Evolutionary conservation across 2,329 filamentous ascomycete species (phyloP).

Genomic region (Arthrobotrys musiformis): DNA sequence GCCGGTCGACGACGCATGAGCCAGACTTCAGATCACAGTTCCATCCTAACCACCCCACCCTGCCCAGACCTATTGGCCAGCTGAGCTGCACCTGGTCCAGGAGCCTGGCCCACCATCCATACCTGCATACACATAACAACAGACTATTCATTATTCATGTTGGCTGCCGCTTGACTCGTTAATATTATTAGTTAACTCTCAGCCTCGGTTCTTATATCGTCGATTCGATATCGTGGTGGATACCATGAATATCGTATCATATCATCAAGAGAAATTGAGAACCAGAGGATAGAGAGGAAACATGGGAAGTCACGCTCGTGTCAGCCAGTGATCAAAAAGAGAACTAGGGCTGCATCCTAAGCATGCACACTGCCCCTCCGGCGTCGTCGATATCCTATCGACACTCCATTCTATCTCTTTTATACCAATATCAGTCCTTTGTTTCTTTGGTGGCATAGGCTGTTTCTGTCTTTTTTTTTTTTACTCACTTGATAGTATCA

Average conservation of each 20-base stretch:
- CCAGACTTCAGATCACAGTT: constrained; percentile 36
- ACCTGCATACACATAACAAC: constrained; percentile 25
- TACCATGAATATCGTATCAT: too few relatives aligned
- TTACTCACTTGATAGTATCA: constrained; percentile 4
- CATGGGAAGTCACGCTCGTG: constrained; percentile 34
- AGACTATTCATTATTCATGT: constrained; percentile 5
- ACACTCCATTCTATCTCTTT: background rate
- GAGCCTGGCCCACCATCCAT: constrained; percentile 38
- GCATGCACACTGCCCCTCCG: constrained; percentile 24
- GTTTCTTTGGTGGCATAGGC: too few relatives aligned
- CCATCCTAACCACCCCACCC: constrained; percentile 5
- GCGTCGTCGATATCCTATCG: constrained; percentile 16
- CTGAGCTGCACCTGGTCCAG: constrained; percentile 45
- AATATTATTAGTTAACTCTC: constrained; percentile 2
- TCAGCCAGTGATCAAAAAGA: constrained; percentile 42
- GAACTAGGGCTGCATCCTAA: constrained; percentile 10
- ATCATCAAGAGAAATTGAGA: constrained; percentile 15
- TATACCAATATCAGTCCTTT: background rate
- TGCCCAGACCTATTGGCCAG: constrained; percentile 34
- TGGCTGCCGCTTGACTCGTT: constrained; percentile 36
- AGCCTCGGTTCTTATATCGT: constrained; percentile 15
- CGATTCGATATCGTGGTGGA: background rate
- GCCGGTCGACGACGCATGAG: constrained; percentile 31
- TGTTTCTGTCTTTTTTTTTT: background rate
- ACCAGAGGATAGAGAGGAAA: background rate